Evolutionary conservation across 1,284 basidiomycete species (phyloP).

Genomic region (Xanthoconium separans): DNA sequence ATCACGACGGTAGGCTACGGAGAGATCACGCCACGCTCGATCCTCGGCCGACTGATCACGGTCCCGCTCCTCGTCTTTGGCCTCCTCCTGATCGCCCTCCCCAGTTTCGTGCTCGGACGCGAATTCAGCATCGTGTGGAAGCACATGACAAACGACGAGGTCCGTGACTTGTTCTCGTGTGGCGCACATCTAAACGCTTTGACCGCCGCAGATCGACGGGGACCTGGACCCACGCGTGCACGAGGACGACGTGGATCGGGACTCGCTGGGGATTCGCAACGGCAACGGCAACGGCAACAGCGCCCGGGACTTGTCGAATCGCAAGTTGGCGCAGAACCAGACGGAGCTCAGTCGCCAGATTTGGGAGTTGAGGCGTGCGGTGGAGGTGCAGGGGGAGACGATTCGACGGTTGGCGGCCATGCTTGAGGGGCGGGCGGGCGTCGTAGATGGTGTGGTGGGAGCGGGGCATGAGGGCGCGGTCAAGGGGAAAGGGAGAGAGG

Average conservation of each 20-base stretch:
- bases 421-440: constrained; percentile 9
- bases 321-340: constrained; percentile 61
- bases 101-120: constrained; percentile 84
- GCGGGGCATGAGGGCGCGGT: neutral
- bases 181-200: neutral
- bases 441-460: neutral
- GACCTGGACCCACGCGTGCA: neutral
- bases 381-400: constrained; percentile 57
- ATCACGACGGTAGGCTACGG: constrained; percentile 88
- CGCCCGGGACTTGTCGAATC: constrained; percentile 46
- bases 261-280: constrained; percentile 13
- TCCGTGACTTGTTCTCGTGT: constrained; percentile 19
- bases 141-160: constrained; percentile 59
- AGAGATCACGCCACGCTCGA: constrained; percentile 81
- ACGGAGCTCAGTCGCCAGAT: constrained; percentile 63
- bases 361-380: constrained; percentile 46
- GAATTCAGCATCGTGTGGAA: constrained; percentile 91
- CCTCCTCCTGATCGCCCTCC: constrained; percentile 81
- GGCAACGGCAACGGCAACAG: neutral
- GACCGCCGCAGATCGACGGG: constrained; percentile 6
- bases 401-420: constrained; percentile 31
- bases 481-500: constrained; percentile 17
- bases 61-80: constrained; percentile 85
- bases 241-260: constrained; percentile 1
- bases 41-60: constrained; percentile 79